Evolutionary conservation across 2,329 filamentous ascomycete genomes (phyloP).

Genomic region (Calonectria fujianensis): DNA sequence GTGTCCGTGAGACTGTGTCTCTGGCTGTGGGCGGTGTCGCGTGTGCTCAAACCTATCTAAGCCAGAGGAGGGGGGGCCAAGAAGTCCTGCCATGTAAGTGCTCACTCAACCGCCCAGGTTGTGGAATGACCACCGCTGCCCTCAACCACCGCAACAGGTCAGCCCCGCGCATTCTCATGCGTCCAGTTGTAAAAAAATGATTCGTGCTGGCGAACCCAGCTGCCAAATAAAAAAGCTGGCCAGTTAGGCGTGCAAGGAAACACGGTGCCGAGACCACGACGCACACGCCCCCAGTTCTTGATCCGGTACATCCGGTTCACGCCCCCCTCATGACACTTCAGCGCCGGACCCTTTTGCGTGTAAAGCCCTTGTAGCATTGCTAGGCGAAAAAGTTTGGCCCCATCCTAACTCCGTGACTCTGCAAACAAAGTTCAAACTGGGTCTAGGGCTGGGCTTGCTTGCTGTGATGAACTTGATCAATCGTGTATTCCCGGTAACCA

Average conservation of each 20-base stretch:
- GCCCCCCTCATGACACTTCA: conserved; percentile 19
- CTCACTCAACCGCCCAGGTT: not conserved
- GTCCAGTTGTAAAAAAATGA: not conserved
- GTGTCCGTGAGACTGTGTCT: not conserved
- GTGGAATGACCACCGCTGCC: too few relatives aligned
- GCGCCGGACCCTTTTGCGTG: not conserved
- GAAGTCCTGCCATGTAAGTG: conserved; percentile 1
- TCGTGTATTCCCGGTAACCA: not conserved
- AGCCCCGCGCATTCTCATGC: conserved; percentile 3
- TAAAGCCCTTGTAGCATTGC: not conserved
- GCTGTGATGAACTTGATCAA: conserved; percentile 19
- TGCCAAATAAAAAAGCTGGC: not conserved
- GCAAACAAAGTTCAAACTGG: not conserved
- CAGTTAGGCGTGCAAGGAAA: not conserved
- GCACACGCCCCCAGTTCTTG: conserved; percentile 22
- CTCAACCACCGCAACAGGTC: conserved; percentile 1
- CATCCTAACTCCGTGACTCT: not conserved
- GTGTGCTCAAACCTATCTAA: conserved; percentile 14
- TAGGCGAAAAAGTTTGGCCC: not conserved
- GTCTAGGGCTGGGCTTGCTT: not conserved
- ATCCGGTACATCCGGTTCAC: conserved; percentile 22
- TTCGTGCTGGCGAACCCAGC: not conserved
- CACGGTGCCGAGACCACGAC: not conserved
- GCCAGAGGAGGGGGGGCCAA: not conserved
- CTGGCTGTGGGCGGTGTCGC: not conserved